Base-by-base conservation (phyloP, 108 stramenopile genomes). In the Cyclotella sp. region DNA sequence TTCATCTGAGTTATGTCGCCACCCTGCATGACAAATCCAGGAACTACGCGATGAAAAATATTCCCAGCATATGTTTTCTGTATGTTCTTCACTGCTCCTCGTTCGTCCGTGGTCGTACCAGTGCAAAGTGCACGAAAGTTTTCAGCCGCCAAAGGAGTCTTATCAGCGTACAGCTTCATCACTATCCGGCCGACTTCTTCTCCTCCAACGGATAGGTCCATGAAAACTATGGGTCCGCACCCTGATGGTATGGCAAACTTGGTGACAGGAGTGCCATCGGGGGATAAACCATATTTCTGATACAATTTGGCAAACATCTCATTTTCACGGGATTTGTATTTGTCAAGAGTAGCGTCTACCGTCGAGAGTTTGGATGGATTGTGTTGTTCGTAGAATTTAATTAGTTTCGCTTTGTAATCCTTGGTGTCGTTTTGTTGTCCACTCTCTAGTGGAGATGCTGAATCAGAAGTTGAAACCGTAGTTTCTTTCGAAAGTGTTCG, bases 91-190 rank as follows among this genome's bases (percentile, higher is more conserved):
- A 45, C 62, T 28, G 40, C 65, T 27, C 84, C 83, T 47, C 67
- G 72, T 77, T 95, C 91, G 57, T 58, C 55, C 10, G 9, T 55
- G 4, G 69, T 70, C 7, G 18, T 42, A 27, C 96, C 96, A 54
- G 92, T 95, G 71, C 96, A 97, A 11, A 98, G 81, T 29, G 86
- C 80, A 55, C 85, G 82, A 75, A 98, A 98, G 62, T 98, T 98
- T 61, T 97, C 93, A 24, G 90, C 86, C 24, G 97, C 93, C 64
- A 92, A 86, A 15, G 97, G 97, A 14, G 72, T 70, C 52, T 82
- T 89, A 61, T 97, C 92, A 12, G 85, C 79, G 80, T 68, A 94
- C n/a, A 98, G 84, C 55, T 95, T 77, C 61, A 97, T 84, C 3
- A 69, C 64, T 5, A 98, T 85, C 18, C 94, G 86, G 10, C 92